phyloP scores from a whole-genome alignment of 352 stramenopile genomes.

The Phytophthora nicotianae region DNA sequence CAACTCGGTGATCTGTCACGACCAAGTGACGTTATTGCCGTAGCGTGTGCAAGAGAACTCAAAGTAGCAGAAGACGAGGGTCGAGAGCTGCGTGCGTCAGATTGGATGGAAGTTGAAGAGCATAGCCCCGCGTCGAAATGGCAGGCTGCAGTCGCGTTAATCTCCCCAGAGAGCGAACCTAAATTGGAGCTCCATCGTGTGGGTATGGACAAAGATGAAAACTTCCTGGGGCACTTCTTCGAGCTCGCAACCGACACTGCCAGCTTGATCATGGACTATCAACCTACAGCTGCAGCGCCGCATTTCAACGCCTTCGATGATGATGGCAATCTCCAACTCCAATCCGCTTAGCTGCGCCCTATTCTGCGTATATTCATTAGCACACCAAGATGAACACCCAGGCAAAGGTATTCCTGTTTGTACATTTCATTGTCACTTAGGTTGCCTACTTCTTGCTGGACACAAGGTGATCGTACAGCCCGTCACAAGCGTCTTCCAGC shows the following conservation, averaged over 20 bases:
- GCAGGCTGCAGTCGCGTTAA: conserved; percentile 15
- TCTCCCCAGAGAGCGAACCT: conserved; percentile 28
- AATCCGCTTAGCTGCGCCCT: conserved; percentile 11
- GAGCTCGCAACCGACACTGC: conserved; percentile 5
- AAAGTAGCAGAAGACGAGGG: conserved; percentile 32
- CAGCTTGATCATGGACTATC: conserved; percentile 11
- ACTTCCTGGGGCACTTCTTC: conserved; percentile 7
- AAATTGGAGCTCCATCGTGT: conserved; percentile 8
- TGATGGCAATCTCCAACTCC: conserved; percentile 30
- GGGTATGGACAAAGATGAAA: conserved; percentile 13
- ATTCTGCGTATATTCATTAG: conserved; percentile 10
- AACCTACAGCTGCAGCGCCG: conserved; percentile 10
- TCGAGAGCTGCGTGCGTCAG: conserved; percentile 1
- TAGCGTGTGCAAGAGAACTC: conserved; percentile 16
- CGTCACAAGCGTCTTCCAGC: conserved; percentile 86
- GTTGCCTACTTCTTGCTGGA: conserved; percentile 13
- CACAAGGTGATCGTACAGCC: conserved; percentile 69
- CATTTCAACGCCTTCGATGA: conserved; percentile 41
- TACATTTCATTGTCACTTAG: conserved; percentile 3
- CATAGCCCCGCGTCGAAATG: conserved; percentile 2
- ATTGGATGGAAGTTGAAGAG: conserved; percentile 19
- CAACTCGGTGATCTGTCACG: conserved; percentile 41
- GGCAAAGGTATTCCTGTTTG: conserved; percentile 4
- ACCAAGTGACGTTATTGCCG: conserved; percentile 58
- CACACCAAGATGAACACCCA: not conserved